Evolutionary conservation across 192 early-diverging fungal genomes (phyloP).

Genomic region (Linnemannia elongata): DNA sequence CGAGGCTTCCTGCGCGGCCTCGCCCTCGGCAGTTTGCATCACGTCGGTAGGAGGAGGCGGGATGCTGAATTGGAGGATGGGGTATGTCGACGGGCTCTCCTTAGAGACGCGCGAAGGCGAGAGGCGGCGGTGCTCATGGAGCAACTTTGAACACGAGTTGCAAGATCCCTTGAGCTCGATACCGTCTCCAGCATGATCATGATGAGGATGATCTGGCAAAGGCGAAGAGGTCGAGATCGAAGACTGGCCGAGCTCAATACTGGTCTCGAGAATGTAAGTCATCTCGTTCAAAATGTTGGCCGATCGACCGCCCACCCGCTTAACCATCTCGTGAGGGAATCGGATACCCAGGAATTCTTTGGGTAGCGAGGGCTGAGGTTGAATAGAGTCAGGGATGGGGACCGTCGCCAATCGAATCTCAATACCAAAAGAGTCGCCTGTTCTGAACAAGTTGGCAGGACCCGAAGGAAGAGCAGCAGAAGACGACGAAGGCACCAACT

Average conservation of each 20-base stretch:
- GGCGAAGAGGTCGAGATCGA: background rate
- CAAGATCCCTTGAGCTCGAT: conserved; percentile 19
- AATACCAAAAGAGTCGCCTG: conserved; percentile 27
- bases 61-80: conserved; percentile 32
- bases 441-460: conserved; percentile 35
- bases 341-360: conserved; percentile 30
- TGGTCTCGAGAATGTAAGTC: conserved; percentile 30
- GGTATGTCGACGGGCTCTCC: conserved; percentile 14
- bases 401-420: conserved; percentile 28
- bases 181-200: conserved; percentile 29
- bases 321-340: conserved; percentile 46
- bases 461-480: background rate
- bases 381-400: background rate
- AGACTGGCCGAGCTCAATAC: conserved; percentile 29
- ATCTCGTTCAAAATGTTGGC: conserved; percentile 36
- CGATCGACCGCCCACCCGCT: conserved; percentile 18
- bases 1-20: background rate
- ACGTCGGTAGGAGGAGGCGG: background rate
- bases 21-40: background rate
- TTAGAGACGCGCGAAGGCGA: background rate
- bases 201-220: background rate
- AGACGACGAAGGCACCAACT: background rate
- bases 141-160: conserved; percentile 6
- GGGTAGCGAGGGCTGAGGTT: background rate
- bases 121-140: conserved; percentile 18